phyloP scores from a whole-genome alignment of 75 land plant species.

The Cryptomeria japonica region DNA sequence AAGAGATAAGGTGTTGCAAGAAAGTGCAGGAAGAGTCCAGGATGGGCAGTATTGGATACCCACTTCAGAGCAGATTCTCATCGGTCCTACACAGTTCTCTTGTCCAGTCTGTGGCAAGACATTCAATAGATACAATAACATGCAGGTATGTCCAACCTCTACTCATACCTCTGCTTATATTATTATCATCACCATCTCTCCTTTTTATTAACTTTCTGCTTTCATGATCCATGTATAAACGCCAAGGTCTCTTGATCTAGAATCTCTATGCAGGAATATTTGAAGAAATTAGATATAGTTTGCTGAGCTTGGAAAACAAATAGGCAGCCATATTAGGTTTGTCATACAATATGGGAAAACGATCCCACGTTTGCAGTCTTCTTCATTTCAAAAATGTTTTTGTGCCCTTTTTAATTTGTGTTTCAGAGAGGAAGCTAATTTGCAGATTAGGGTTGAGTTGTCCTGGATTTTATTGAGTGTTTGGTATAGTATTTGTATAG shows the following conservation, averaged over 20 bases:
- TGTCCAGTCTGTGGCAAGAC: slow-evolving; percentile 85
- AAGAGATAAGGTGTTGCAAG: slow-evolving; percentile 7
- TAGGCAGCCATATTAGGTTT: neutral
- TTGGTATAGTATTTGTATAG: neutral
- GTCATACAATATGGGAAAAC: neutral
- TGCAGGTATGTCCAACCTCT: slow-evolving; percentile 61
- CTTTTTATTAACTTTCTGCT: neutral
- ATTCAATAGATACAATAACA: slow-evolving; percentile 87
- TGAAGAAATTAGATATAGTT: neutral
- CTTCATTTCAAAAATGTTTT: neutral
- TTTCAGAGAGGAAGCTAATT: neutral
- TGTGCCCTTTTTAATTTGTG: neutral
- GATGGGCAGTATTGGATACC: slow-evolving; percentile 78
- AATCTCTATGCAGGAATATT: neutral
- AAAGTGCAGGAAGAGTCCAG: slow-evolving; percentile 2
- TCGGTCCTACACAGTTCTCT: slow-evolving; percentile 85
- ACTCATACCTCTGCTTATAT: too few species aligned
- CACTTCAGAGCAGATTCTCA: slow-evolving; percentile 85
- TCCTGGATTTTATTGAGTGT: neutral
- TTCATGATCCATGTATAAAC: neutral
- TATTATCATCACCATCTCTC: neutral
- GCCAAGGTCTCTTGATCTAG: neutral
- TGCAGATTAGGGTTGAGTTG: neutral
- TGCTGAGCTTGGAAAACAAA: neutral
- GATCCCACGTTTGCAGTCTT: neutral